These are phyloP conservation scores for Penicillium sp. DNA, from an alignment of 2,329 filamentous ascomycete genomes.

Conservation along the genomic window DNA sequence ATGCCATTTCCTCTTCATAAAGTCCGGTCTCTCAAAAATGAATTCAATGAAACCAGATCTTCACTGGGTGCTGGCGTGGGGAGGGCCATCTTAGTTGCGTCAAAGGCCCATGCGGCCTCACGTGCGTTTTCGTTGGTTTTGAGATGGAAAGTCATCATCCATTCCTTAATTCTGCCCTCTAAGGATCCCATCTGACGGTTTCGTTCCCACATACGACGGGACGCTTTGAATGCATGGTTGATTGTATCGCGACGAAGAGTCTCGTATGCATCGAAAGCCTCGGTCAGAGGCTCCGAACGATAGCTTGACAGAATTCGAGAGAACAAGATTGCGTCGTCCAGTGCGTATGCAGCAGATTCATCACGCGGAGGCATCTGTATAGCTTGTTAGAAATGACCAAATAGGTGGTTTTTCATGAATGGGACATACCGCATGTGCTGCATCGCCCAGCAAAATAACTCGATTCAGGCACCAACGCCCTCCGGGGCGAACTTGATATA, in stretches of 20 bases:
- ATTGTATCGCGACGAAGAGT: slow-evolving; percentile 39
- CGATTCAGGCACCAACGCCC: slow-evolving; percentile 44
- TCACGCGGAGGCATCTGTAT: slow-evolving; percentile 49
- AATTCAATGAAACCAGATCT: slow-evolving; percentile 26
- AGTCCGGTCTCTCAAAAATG: slow-evolving; percentile 24
- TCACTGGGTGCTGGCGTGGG: slow-evolving; percentile 27
- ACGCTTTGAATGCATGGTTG: slow-evolving; percentile 42
- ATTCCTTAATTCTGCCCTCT: slow-evolving; percentile 40
- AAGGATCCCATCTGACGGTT: slow-evolving; percentile 42
- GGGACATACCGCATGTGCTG: slow-evolving; percentile 47
- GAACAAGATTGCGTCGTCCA: slow-evolving; percentile 48
- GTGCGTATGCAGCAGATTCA: slow-evolving; percentile 47
- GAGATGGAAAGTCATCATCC: slow-evolving; percentile 40
- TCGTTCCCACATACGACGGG: slow-evolving; percentile 41
- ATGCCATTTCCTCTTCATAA: slow-evolving; percentile 6
- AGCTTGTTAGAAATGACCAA: slow-evolving; percentile 6
- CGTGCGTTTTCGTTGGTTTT: slow-evolving; percentile 27
- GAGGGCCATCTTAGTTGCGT: slow-evolving; percentile 36
- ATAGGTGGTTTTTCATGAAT: background rate
- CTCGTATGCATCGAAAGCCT: slow-evolving; percentile 43
- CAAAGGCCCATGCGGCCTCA: slow-evolving; percentile 38
- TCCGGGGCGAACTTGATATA: slow-evolving; percentile 42
- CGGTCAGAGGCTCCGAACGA: slow-evolving; percentile 32
- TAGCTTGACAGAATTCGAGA: slow-evolving; percentile 41
- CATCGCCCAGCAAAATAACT: slow-evolving; percentile 47